A percentile compares a stretch with the other conserved stretches of the same genome.
Conservation (phyloP, 225 moss, liverwort and hornwort species). For the Physcomitrium patens region DNA sequence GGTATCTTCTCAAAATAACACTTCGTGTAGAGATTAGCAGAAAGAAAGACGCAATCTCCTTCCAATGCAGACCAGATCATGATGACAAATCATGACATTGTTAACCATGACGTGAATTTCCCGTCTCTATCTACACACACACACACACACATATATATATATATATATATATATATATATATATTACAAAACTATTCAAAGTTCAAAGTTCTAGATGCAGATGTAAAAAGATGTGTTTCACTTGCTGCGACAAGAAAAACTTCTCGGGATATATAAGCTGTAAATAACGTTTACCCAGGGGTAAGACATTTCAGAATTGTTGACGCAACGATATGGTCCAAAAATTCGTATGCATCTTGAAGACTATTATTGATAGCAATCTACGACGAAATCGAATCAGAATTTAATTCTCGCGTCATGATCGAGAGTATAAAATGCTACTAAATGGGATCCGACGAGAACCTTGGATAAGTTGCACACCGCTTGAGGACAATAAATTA, state of each 20-base stretch:
- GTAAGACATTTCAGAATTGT: conserved; percentile 99
- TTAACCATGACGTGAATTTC: not conserved
- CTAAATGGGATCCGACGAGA: not conserved
- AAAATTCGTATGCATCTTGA: conserved; percentile 88
- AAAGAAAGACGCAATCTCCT: conserved; percentile 92
- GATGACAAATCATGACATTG: not conserved
- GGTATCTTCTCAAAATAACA: conserved; percentile 94
- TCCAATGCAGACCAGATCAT: conserved; percentile 84
- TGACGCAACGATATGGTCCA: conserved; percentile 88
- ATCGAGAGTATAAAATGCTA: conserved; percentile 1
- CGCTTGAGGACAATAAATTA: conserved; percentile 5
- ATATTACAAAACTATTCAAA: no score
- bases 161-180: no score
- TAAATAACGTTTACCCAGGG: conserved; percentile 59
- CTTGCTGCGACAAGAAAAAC: no score
- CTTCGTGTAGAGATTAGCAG: conserved; percentile 96
- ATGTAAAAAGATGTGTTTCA: no score
- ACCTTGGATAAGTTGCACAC: conserved; percentile 9
- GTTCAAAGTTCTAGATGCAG: no score
- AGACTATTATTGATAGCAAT: conserved; percentile 89
- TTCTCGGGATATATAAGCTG: no score
- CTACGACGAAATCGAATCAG: conserved; percentile 40
- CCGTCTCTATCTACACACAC: not conserved
- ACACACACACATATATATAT: no score
- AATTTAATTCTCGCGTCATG: conserved; percentile 7